Percentiles rank a stretch among this genome's conserved stretches.
Evolutionary conservation across 208 protist genomes (phyloP).

Genomic region (Leishmania guyanensis): DNA sequence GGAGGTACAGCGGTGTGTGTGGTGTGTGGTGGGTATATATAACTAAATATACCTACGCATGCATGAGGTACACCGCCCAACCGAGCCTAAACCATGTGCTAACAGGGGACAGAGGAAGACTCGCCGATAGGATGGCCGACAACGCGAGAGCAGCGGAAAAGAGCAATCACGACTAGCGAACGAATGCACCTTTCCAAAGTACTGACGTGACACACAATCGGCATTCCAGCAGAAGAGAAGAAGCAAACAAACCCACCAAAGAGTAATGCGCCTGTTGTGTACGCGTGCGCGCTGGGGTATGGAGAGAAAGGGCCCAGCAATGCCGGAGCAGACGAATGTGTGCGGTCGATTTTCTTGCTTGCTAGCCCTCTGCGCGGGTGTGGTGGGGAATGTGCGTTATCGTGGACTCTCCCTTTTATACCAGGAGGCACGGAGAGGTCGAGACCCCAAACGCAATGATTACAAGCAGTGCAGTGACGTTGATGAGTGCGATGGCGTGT

Average conservation of each 20-base stretch:
- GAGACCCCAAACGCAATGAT: neutral
- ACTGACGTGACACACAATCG: neutral
- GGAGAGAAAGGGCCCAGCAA: too few relatives aligned
- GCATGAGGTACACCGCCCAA: neutral
- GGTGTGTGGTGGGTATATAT: neutral
- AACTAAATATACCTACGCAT: neutral
- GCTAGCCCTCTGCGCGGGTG: neutral
- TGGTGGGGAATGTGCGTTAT: neutral
- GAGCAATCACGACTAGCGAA: neutral
- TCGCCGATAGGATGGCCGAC: neutral
- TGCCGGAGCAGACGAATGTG: too few relatives aligned
- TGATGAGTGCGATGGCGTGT: neutral
- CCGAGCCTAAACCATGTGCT: neutral
- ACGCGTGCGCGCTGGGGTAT: too few relatives aligned
- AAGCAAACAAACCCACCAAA: too few relatives aligned
- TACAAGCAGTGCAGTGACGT: neutral
- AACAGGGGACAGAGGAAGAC: neutral
- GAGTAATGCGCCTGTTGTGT: too few relatives aligned
- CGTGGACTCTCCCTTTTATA: neutral
- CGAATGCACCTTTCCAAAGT: neutral
- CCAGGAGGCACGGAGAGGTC: neutral
- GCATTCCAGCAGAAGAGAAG: neutral
- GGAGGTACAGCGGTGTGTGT: neutral
- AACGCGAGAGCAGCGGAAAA: neutral
- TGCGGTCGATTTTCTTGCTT: too few relatives aligned